Conservation (phyloP, 139 green algal species). For the Zygnema circumcarinatum region DNA sequence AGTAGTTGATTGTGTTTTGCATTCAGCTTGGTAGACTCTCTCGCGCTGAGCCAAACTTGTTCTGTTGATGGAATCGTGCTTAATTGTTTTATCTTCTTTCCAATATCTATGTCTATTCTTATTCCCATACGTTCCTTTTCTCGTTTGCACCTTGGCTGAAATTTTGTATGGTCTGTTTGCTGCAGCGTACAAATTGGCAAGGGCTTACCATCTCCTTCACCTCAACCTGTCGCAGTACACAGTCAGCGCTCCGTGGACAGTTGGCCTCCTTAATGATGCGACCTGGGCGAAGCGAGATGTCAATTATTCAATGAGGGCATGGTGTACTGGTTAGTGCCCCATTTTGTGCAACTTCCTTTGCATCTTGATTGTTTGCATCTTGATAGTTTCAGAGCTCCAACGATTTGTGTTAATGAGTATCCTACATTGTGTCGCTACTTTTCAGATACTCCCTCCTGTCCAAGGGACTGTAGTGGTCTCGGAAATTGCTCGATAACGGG, state of each 20-base stretch:
- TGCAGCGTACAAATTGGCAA: background rate
- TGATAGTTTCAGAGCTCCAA: background rate
- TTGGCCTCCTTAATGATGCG: background rate
- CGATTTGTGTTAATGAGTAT: background rate
- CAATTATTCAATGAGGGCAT: background rate
- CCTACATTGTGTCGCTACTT: background rate
- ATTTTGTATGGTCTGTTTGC: background rate
- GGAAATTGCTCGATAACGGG: slow-evolving; percentile 6
- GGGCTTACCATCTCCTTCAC: background rate
- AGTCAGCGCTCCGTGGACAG: background rate
- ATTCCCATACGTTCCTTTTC: background rate
- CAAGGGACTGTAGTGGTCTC: background rate
- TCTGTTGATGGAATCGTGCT: background rate
- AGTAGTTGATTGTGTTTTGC: no score
- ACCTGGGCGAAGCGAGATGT: background rate
- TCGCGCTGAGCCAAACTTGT: no score
- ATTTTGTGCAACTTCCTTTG: background rate
- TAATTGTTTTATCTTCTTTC: background rate
- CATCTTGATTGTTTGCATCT: background rate
- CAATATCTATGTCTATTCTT: background rate
- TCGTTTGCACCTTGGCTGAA: background rate
- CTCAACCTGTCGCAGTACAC: background rate
- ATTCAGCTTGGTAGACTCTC: no score
- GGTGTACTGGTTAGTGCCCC: background rate
- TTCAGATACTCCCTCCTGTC: background rate